Base-by-base conservation (phyloP, 495 filamentous ascomycete species). In the Trichoderma orchidacearum region DNA sequence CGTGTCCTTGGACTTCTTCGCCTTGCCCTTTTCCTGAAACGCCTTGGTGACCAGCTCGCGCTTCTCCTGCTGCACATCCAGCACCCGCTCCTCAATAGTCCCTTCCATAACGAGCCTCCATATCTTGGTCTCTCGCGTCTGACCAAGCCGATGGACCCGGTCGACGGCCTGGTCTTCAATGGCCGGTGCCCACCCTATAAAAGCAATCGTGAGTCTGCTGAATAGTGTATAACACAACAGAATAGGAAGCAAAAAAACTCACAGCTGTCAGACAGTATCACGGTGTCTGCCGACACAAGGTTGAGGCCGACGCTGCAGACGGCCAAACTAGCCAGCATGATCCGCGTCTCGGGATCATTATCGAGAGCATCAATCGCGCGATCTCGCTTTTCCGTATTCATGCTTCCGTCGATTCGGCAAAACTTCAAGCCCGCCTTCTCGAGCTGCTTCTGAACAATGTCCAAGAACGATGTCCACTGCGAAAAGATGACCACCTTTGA, bases 131-230 rank as follows among this genome's bases (percentile, higher is more conserved):
- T 83, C 79, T 30, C 84, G 75, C 55, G 76, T 91, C 70, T 97
- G 91, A 2, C 91, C 91, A 0, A 96, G 78, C 3, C 91, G 76
- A 60, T 96, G 89, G 17, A 96, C 91, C 1, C 91, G 83, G 64
- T 97, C 91, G 2, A 96, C 80, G 27, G 91, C 91, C 63, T 97
- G 91, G 62, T 95, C 90, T 67, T 97, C 91, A 58, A 95, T 91
- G 0, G 89, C 90, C 0, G 90, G 89, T 3, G 90, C 89, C 89
- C 91, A 96, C 91, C 89, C 69, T 71, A 25, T 38, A 5, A 23
- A n/a, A 5, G 15, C 28, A 12, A 32, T 65, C 64, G 65, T 48
- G 3, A 48, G 61, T 51, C 55, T 27, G 29, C 23, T 48, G 8
- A 23, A 18, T 1, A 12, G 34, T 17, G 5, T 32, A 0, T 3